These are phyloP conservation scores for Termitomyces sp. DNA, from an alignment of 768 basidiomycete genomes.

Conservation along the genomic window DNA sequence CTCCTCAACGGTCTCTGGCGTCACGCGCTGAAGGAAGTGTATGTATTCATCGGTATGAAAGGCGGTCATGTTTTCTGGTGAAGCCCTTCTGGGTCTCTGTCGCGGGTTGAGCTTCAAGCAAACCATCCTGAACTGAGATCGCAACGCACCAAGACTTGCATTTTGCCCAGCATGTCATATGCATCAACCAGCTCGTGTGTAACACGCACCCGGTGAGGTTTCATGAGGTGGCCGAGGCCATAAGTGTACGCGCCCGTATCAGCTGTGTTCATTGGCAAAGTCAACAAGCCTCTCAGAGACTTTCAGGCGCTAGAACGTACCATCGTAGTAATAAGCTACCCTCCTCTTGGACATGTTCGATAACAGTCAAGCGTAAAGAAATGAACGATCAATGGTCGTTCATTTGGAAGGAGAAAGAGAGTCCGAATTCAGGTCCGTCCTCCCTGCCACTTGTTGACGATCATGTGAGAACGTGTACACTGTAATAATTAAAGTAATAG, in stretches of 20 bases:
- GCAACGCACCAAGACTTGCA: slow-evolving; percentile 79
- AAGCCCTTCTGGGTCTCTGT: slow-evolving; percentile 66
- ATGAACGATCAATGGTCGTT: slow-evolving; percentile 6
- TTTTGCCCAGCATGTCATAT: slow-evolving; percentile 90
- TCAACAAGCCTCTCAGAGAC: slow-evolving; percentile 1
- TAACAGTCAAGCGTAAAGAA: slow-evolving; percentile 1
- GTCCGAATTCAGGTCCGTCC: slow-evolving; percentile 11
- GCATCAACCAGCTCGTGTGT: slow-evolving; percentile 88
- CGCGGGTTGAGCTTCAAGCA: background rate
- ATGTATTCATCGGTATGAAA: slow-evolving; percentile 99
- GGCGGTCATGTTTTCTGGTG: slow-evolving; percentile 75
- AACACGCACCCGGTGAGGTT: slow-evolving; percentile 92
- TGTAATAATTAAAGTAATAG: background rate
- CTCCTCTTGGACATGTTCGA: slow-evolving; percentile 59
- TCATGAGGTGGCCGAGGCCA: slow-evolving; percentile 90
- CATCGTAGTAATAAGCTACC: slow-evolving; percentile 78
- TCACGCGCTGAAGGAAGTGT: slow-evolving; percentile 83
- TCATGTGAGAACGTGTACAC: slow-evolving; percentile 13
- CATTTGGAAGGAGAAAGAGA: slow-evolving; percentile 10
- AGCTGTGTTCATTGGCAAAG: slow-evolving; percentile 29
- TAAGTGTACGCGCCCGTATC: slow-evolving; percentile 75
- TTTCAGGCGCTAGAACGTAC: slow-evolving; percentile 32
- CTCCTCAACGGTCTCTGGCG: slow-evolving; percentile 86
- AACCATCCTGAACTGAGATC: background rate
- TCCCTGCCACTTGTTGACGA: slow-evolving; percentile 9